phyloP scores from a whole-genome alignment of 225 moss, liverwort and hornwort genomes.

The Marchantia paleacea region DNA sequence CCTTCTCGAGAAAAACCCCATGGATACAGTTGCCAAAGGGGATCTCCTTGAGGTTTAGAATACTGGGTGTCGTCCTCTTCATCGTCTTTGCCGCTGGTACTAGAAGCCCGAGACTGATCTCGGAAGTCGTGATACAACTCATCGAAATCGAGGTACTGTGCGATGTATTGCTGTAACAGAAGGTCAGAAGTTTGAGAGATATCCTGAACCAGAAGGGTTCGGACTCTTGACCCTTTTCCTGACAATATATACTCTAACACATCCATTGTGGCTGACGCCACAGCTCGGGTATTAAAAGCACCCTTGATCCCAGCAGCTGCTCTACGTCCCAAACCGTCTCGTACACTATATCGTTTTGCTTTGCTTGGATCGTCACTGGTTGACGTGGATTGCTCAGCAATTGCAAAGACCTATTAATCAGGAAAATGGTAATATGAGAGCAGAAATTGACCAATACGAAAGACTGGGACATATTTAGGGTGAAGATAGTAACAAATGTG shows the following conservation, averaged over 20 bases:
- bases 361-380: conserved; percentile 23
- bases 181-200: conserved; percentile 53
- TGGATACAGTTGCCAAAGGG: conserved; percentile 8
- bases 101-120: neutral
- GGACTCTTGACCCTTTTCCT: conserved; percentile 55
- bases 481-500: no score
- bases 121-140: neutral
- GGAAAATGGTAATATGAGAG: neutral
- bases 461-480: neutral
- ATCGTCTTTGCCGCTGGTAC: neutral
- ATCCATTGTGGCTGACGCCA: conserved; percentile 73
- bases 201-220: conserved; percentile 70
- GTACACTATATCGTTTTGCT: conserved; percentile 38
- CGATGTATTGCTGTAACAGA: conserved; percentile 44
- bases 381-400: conserved; percentile 64
- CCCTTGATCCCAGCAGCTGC: conserved; percentile 66
- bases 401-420: conserved; percentile 56
- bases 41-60: conserved; percentile 3
- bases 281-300: conserved; percentile 68
- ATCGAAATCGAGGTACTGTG: conserved; percentile 17
- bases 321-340: conserved; percentile 58
- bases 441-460: neutral
- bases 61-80: conserved; percentile 6
- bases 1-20: conserved; percentile 14
- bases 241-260: conserved; percentile 64